phyloP scores from a whole-genome alignment of 306 rosid genomes.

The Sesbania bispinosa region DNA sequence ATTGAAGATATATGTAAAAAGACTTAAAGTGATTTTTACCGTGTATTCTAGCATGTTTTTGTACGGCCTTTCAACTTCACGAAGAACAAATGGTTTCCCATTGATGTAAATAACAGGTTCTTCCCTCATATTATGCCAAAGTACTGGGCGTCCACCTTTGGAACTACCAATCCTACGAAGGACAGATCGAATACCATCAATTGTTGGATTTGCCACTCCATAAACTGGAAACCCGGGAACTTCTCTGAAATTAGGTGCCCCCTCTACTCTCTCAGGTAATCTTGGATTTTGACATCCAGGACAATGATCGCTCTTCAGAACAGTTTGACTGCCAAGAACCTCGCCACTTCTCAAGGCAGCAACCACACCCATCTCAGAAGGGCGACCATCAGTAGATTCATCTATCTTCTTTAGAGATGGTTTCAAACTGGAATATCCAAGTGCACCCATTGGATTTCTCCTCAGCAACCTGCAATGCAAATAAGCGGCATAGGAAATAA shows the following conservation, averaged over 20 bases:
- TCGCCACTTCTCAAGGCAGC: constrained; percentile 87
- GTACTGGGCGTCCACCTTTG: constrained; percentile 60
- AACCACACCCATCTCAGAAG: constrained; percentile 81
- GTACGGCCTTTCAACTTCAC: constrained; percentile 92
- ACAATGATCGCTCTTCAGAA: constrained; percentile 86
- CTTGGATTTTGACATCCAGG: constrained; percentile 75
- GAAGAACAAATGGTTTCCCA: constrained; percentile 92
- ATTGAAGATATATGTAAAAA: background rate
- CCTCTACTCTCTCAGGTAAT: constrained; percentile 79
- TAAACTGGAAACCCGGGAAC: constrained; percentile 92
- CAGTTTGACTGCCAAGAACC: constrained; percentile 94
- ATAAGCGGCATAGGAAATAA: background rate
- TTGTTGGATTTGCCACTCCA: constrained; percentile 96
- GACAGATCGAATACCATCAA: constrained; percentile 83
- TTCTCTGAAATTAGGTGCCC: constrained; percentile 91
- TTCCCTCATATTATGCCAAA: constrained; percentile 98
- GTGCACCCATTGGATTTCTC: constrained; percentile 97
- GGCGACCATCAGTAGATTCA: constrained; percentile 74
- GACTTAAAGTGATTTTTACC: constrained; percentile 39
- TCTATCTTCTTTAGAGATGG: constrained; percentile 67
- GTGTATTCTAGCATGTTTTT: constrained; percentile 90
- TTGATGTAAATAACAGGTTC: constrained; percentile 93
- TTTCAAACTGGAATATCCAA: constrained; percentile 70
- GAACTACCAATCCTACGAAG: constrained; percentile 65
- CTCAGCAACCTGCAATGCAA: constrained; percentile 61